Evolutionary conservation across 495 filamentous ascomycete species (phyloP).

Genomic region (Penicillium atrosanguineum): DNA sequence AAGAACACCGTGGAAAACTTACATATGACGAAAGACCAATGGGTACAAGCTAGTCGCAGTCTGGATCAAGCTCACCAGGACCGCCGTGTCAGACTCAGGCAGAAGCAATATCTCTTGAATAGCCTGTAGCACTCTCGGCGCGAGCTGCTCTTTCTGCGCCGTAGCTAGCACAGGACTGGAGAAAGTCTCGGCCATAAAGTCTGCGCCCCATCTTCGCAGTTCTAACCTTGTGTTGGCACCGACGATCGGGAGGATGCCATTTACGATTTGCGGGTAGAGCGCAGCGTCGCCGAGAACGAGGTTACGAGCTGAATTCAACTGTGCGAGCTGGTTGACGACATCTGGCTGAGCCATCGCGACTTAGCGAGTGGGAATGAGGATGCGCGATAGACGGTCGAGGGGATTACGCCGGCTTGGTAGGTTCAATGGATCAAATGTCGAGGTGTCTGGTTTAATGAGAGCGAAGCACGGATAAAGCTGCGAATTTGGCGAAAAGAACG

Average conservation of each 20-base stretch:
- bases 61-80: conserved; percentile 78
- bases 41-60: conserved; percentile 87
- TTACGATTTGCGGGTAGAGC: conserved; percentile 86
- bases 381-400: not conserved
- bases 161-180: conserved; percentile 72
- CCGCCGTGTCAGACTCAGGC: conserved; percentile 67
- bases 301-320: conserved; percentile 83
- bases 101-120: conserved; percentile 71
- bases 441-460: conserved; percentile 7
- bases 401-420: not conserved
- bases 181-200: conserved; percentile 96
- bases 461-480: conserved; percentile 11
- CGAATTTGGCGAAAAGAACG: conserved; percentile 7
- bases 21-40: conserved; percentile 89
- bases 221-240: conserved; percentile 69
- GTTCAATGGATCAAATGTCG: conserved; percentile 3
- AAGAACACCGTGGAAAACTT: conserved; percentile 41
- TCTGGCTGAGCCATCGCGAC: conserved; percentile 46
- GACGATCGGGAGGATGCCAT: conserved; percentile 85
- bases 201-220: conserved; percentile 90
- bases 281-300: conserved; percentile 78
- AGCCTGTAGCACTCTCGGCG: conserved; percentile 68
- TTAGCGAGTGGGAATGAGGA: conserved; percentile 4
- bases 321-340: conserved; percentile 70
- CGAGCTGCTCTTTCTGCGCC: conserved; percentile 73